phyloP scores from a whole-genome alignment of 768 basidiomycete species.

The Podaxis mareebaensis region DNA sequence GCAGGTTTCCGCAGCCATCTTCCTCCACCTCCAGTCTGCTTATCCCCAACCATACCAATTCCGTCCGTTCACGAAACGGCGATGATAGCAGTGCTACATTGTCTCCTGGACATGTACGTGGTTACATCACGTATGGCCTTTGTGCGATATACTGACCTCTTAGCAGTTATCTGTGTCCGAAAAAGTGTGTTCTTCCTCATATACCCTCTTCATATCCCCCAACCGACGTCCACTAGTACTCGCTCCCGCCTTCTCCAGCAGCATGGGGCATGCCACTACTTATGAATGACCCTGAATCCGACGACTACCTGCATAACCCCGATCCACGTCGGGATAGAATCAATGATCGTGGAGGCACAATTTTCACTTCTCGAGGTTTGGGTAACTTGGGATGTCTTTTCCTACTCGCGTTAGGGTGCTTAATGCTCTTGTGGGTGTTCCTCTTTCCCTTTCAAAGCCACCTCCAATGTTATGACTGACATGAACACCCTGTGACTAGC shows the following conservation, averaged over 20 bases:
- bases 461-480: neutral
- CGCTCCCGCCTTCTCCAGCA: constrained; percentile 42
- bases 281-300: constrained; percentile 46
- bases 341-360: constrained; percentile 51
- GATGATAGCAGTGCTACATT: constrained; percentile 3
- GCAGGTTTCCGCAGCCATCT: constrained; percentile 8
- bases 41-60: constrained; percentile 3
- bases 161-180: constrained; percentile 27
- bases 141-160: neutral
- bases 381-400: constrained; percentile 62
- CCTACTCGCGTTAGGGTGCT: constrained; percentile 42
- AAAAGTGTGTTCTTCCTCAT: constrained; percentile 23
- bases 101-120: constrained; percentile 18
- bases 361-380: constrained; percentile 61
- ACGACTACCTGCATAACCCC: constrained; percentile 62
- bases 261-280: constrained; percentile 45
- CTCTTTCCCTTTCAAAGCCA: neutral
- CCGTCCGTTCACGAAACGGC: neutral
- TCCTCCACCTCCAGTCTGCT: constrained; percentile 17
- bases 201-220: neutral
- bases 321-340: constrained; percentile 52
- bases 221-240: constrained; percentile 24
- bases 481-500: constrained; percentile 23
- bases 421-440: constrained; percentile 52
- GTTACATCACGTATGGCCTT: too few relatives aligned